Conservation (phyloP, 2,329 filamentous ascomycete genomes). For the Ophiocordyceps camponoti-saundersi region DNA sequence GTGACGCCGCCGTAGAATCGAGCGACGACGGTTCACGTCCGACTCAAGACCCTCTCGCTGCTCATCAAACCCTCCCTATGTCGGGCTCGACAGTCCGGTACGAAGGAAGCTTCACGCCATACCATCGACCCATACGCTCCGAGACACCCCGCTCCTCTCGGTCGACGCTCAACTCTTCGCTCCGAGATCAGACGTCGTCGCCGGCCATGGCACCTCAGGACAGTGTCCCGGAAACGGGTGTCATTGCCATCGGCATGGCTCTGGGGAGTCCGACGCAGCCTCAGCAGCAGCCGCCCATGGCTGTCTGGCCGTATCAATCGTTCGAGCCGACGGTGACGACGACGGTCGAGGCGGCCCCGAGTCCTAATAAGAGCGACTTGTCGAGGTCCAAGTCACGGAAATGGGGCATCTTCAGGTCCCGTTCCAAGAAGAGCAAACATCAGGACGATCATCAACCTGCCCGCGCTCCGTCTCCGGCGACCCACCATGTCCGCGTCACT, state of each 20-base stretch:
- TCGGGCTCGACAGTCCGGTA: slow-evolving; percentile 11
- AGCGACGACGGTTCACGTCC: neutral
- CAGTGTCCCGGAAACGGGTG: slow-evolving; percentile 12
- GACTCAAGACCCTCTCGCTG: neutral
- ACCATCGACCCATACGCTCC: slow-evolving; percentile 23
- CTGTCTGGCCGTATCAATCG: slow-evolving; percentile 13
- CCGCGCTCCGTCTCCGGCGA: neutral
- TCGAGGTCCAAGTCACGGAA: slow-evolving; percentile 32
- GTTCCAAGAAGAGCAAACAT: slow-evolving; percentile 13
- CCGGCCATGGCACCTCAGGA: slow-evolving; percentile 6
- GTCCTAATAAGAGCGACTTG: slow-evolving; percentile 6
- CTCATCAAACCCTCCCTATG: neutral
- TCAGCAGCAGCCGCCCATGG: slow-evolving; percentile 8
- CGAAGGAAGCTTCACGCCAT: slow-evolving; percentile 18
- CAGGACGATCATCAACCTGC: neutral
- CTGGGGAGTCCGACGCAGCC: slow-evolving; percentile 48
- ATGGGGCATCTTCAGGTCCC: slow-evolving; percentile 39
- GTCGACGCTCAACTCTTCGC: slow-evolving; percentile 13
- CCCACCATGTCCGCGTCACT: neutral
- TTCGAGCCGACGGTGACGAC: slow-evolving; percentile 9
- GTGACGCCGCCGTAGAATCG: neutral
- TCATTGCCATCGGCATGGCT: slow-evolving; percentile 52
- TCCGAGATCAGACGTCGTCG: neutral
- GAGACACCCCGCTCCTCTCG: slow-evolving; percentile 24
- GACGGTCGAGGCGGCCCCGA: slow-evolving; percentile 4